Evolutionary conservation across 140 eudicot species (phyloP).

Genomic region (Erigeron philadelphicus): DNA sequence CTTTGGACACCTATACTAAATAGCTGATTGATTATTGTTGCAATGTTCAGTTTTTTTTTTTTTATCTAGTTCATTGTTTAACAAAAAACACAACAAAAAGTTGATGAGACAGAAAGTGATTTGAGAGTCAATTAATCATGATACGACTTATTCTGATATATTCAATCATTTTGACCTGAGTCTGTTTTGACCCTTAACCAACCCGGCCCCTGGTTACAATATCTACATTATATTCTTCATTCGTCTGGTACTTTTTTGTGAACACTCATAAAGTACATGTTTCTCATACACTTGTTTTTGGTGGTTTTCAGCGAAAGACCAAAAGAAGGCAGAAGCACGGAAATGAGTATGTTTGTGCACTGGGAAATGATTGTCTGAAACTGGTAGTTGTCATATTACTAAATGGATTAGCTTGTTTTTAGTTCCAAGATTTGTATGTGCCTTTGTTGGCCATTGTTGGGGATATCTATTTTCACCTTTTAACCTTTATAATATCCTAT

Average conservation of each 20-base stretch:
- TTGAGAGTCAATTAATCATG: no score
- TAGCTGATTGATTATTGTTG: background rate
- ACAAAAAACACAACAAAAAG: no score
- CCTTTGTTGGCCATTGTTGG: constrained; percentile 28
- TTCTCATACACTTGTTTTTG: background rate
- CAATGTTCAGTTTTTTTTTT: no score
- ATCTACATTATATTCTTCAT: background rate
- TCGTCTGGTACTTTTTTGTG: background rate
- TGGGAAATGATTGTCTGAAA: constrained; percentile 8
- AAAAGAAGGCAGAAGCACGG: constrained; percentile 83
- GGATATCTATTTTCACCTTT: constrained; percentile 1
- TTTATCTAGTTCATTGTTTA: no score
- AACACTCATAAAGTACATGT: background rate
- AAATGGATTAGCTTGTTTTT: constrained; percentile 28
- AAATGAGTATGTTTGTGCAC: constrained; percentile 32
- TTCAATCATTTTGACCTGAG: background rate
- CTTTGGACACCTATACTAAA: background rate
- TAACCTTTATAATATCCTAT: constrained; percentile 16
- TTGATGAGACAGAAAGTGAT: no score
- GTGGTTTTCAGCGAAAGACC: constrained; percentile 65
- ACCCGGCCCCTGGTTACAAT: background rate
- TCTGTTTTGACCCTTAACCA: background rate
- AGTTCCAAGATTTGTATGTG: constrained; percentile 21
- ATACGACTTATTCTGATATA: no score
- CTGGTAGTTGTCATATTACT: constrained; percentile 14